Evolutionary conservation across 192 early-diverging fungal genomes (phyloP), one percentile per base, ranked within the genome.

Genomic region (Backusella sp.): DNA sequence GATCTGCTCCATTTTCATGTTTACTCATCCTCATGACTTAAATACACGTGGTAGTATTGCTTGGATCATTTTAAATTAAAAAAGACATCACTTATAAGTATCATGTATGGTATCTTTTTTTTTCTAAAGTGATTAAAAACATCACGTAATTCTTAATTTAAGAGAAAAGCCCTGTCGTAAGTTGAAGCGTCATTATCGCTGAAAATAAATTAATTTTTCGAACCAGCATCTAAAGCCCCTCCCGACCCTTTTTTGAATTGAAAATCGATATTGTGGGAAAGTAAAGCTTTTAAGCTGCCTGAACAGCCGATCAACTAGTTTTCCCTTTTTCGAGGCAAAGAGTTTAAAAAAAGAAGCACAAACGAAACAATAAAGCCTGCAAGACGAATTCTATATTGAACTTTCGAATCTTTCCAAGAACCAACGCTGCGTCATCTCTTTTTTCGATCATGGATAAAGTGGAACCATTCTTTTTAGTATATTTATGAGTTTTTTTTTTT

Each of bases 161-260:
- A 62, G 4, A 62, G 56, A 49, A 26, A 62, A 62, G 56, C 56
- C 56, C 56, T 62, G 56, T 28, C 56, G 26, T 62, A 28, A 28
- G 56, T 49, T 62, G 56, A 62, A 28, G 56, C 56, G 56, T 62
- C 23, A 62, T 62, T 62, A 62, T 62, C 0, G 56, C 56, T 62
- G 56, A 62, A 62, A 28, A 28, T 62, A 62, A 62, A 62, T 62
- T 62, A 11, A 28, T 62, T 62, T 62, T 62, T n/a, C n/a, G 26
- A 14, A 14, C 23, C 56, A 62, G 56, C 56, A 26, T 2, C 53
- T 26, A 12, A 59, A 59, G 2, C 9, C 7, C 9, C 11, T 19
- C 19, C 5, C 21, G n/a, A n/a, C 4, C 19, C 6, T 6, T n/a
- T 49, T 49, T 49, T 49, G 17, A 49, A 28, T 12, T 28, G 9